Base-by-base conservation (phyloP, 306 rosid species). In the Cajanus cajan region DNA sequence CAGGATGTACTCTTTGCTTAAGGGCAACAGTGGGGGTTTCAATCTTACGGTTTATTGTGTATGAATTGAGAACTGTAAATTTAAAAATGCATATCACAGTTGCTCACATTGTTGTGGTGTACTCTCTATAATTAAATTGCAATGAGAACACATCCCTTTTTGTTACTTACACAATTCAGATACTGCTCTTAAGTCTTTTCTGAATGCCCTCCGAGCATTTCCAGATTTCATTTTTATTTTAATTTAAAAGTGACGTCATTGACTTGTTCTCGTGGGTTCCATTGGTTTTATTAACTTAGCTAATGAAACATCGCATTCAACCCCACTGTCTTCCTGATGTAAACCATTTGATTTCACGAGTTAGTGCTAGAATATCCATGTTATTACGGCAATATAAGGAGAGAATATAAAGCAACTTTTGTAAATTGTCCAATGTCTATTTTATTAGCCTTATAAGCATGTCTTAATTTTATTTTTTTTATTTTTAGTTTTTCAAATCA, bases 11-110 rank as follows among this genome's bases (percentile, higher is more conserved):
- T 43, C 84, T 80, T 80, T 51, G 74, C 71, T 61, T 62, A 18
- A 77, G 85, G 86, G 79, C 51, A 86, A 79, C 73, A 75, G 82
- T 77, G 74, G 73, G 78, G 86, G 85, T 67, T 82, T 77, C 82
- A 64, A 59, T 82, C 61, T 78, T 71, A 33, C 51, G 80, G 87
- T 78, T 66, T 74, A 51, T 76, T 75, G 78, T 78, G 79, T 71
- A 78, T 84, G 85, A 73, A 40, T 83, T 80, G 80, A 78, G 87
- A 61, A 73, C 64, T 70, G 77, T 79, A 59, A 73, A 68, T 39
- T 71, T 25, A 24, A 79, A 72, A 83, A 58, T 66, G 78, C 84
- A 55, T 22, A 18, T 79, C 70, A 54, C 66, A 74, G 72, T 80
- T 71, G 70, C 80, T 41, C 67, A 76, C 73, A 57, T 74, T 80